A percentile compares a stretch with the other conserved stretches of the same genome.
Conservation (phyloP, 2,329 filamentous ascomycete genomes). For the Akanthomyces uredinophilus region DNA sequence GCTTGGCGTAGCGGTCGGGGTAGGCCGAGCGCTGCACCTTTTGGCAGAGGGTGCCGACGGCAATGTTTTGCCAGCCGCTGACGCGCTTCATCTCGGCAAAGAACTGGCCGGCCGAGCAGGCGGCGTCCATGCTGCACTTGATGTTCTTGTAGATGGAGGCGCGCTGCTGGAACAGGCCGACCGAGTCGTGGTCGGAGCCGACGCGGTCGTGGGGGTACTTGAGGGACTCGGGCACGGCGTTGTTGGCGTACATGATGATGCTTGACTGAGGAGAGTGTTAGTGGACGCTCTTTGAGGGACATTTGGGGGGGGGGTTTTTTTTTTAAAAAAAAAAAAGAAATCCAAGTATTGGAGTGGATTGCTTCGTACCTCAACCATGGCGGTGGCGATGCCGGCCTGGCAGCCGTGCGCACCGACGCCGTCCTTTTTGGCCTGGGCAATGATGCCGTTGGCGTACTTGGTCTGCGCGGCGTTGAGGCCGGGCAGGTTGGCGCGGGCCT, state of each 20-base stretch:
- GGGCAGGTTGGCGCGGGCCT: conserved; percentile 17
- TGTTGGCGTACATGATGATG: conserved; percentile 21
- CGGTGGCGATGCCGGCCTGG: conserved; percentile 20
- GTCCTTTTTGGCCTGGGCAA: conserved; percentile 17
- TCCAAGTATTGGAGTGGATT: not conserved
- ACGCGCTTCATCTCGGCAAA: conserved; percentile 19
- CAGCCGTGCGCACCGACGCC: conserved; percentile 20
- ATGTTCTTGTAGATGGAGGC: conserved; percentile 20
- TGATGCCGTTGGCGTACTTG: conserved; percentile 20
- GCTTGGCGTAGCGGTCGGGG: conserved; percentile 19
- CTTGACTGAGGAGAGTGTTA: conserved; percentile 15
- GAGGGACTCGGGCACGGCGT: conserved; percentile 18
- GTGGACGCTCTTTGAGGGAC: not conserved
- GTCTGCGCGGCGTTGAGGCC: conserved; percentile 19
- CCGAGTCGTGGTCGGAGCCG: conserved; percentile 21
- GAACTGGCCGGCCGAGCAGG: conserved; percentile 21
- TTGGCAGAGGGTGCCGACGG: conserved; percentile 21
- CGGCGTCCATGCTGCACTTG: conserved; percentile 20
- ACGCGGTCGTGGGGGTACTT: conserved; percentile 19
- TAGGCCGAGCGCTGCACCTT: conserved; percentile 21
- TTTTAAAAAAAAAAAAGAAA: no score
- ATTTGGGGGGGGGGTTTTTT: no score
- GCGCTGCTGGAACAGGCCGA: conserved; percentile 24
- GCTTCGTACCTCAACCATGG: conserved; percentile 19
- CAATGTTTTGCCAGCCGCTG: conserved; percentile 20